Evolutionary conservation across 768 basidiomycete species (phyloP).

Genomic region (Galerina sulciceps): DNA sequence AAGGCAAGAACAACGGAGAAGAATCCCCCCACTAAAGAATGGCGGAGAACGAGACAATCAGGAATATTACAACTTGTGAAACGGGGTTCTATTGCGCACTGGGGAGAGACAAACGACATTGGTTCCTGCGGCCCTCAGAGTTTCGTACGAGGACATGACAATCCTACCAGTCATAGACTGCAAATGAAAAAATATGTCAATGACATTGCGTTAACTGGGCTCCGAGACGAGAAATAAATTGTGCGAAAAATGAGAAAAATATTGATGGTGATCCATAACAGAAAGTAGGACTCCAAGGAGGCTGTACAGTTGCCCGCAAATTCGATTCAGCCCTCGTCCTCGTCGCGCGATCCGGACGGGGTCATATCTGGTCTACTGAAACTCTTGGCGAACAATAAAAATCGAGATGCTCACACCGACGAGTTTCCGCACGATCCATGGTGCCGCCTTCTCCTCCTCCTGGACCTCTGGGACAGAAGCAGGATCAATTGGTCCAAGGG

Average conservation of each 20-base stretch:
- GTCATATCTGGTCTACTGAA: background rate
- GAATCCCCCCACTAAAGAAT: slow-evolving; percentile 62
- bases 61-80: background rate
- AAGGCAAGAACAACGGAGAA: slow-evolving; percentile 63
- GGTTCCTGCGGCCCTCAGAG: slow-evolving; percentile 60
- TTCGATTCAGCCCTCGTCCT: too few relatives aligned
- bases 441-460: slow-evolving; percentile 60
- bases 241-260: too few relatives aligned
- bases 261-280: too few relatives aligned
- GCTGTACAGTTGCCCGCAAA: slow-evolving; percentile 1
- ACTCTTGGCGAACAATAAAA: background rate
- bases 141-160: slow-evolving; percentile 67
- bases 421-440: slow-evolving; percentile 69
- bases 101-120: slow-evolving; percentile 65
- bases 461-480: slow-evolving; percentile 38
- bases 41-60: background rate
- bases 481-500: slow-evolving; percentile 55
- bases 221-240: too few relatives aligned
- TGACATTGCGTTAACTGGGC: too few relatives aligned
- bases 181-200: background rate
- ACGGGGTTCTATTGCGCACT: slow-evolving; percentile 34
- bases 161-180: slow-evolving; percentile 68
- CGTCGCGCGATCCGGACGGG: background rate
- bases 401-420: slow-evolving; percentile 54
- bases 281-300: background rate